These are phyloP conservation scores for Blastocystis sp. DNA, from an alignment of 352 stramenopile genomes.

Conservation along the genomic window DNA sequence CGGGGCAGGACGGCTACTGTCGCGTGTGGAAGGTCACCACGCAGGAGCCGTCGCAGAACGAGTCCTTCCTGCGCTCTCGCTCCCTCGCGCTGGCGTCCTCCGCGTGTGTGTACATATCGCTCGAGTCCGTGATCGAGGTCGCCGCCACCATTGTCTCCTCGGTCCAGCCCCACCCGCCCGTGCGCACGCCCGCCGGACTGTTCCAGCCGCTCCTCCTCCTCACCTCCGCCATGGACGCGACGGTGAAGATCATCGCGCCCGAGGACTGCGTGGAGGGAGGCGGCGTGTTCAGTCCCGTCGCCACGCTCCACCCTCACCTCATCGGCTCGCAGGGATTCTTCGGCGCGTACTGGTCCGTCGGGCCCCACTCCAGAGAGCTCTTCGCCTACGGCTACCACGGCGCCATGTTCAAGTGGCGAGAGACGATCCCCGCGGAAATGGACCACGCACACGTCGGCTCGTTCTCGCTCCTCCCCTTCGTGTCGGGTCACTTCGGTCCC, in stretches of 20 bases:
- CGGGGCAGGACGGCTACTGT: slow-evolving; percentile 34
- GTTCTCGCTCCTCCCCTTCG: slow-evolving; percentile 28
- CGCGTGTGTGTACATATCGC: too few relatives aligned
- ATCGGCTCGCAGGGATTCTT: slow-evolving; percentile 67
- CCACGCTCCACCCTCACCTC: slow-evolving; percentile 53
- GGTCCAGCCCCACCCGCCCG: slow-evolving; percentile 16
- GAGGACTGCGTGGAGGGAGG: background rate
- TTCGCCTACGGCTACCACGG: slow-evolving; percentile 57
- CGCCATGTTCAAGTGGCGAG: slow-evolving; percentile 48
- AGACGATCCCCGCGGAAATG: background rate
- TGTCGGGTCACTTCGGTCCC: slow-evolving; percentile 23
- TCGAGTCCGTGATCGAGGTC: slow-evolving; percentile 57
- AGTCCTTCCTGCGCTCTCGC: too few relatives aligned
- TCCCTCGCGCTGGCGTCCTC: too few relatives aligned
- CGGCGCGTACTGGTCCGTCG: slow-evolving; percentile 27
- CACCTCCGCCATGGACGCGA: slow-evolving; percentile 19
- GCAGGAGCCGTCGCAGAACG: too few relatives aligned
- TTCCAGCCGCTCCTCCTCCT: slow-evolving; percentile 51
- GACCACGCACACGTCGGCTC: background rate
- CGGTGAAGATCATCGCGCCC: slow-evolving; percentile 12
- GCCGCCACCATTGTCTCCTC: slow-evolving; percentile 7
- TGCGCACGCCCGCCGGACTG: background rate
- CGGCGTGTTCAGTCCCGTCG: slow-evolving; percentile 20
- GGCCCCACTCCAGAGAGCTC: background rate
- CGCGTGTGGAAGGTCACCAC: slow-evolving; percentile 40